A percentile compares a stretch with the other conserved stretches of the same genome.
These are phyloP conservation scores for Naganishia liquefaciens DNA, from an alignment of 1,284 basidiomycete species.

Conservation along the genomic window DNA sequence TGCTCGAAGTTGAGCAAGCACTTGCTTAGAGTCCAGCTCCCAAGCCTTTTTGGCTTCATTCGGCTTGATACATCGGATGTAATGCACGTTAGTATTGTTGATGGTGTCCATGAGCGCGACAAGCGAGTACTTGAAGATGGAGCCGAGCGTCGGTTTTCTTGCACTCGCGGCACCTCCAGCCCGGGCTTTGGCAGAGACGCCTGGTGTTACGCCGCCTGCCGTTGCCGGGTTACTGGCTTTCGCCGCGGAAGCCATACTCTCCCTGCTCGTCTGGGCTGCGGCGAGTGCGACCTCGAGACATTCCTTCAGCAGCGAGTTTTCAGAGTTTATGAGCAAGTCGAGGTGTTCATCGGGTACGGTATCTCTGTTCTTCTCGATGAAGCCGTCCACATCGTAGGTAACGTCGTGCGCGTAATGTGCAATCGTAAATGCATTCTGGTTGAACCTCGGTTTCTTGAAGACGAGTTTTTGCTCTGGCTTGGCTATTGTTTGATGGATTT, in stretches of 20 bases:
- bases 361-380: slow-evolving; percentile 98
- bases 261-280: slow-evolving; percentile 60
- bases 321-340: slow-evolving; percentile 76
- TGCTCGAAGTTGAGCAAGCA: slow-evolving; percentile 90
- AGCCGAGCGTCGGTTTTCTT: slow-evolving; percentile 94
- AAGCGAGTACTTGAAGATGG: slow-evolving; percentile 95
- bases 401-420: slow-evolving; percentile 98
- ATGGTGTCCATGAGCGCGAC: slow-evolving; percentile 96
- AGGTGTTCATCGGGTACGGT: slow-evolving; percentile 99
- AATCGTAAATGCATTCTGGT: slow-evolving; percentile 94
- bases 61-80: slow-evolving; percentile 99
- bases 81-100: slow-evolving; percentile 96
- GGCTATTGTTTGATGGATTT: slow-evolving; percentile 81
- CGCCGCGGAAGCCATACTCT: slow-evolving; percentile 44
- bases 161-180: slow-evolving; percentile 62
- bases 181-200: slow-evolving; percentile 39
- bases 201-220: slow-evolving; percentile 33
- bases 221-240: slow-evolving; percentile 37
- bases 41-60: slow-evolving; percentile 96
- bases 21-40: slow-evolving; percentile 95
- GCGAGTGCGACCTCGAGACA: slow-evolving; percentile 86
- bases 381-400: slow-evolving; percentile 96
- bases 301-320: slow-evolving; percentile 90
- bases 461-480: slow-evolving; percentile 84
- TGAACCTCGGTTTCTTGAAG: slow-evolving; percentile 98